These are phyloP conservation scores for Erysimum cheiri DNA, from an alignment of 441 rosid genomes.

Conservation along the genomic window DNA sequence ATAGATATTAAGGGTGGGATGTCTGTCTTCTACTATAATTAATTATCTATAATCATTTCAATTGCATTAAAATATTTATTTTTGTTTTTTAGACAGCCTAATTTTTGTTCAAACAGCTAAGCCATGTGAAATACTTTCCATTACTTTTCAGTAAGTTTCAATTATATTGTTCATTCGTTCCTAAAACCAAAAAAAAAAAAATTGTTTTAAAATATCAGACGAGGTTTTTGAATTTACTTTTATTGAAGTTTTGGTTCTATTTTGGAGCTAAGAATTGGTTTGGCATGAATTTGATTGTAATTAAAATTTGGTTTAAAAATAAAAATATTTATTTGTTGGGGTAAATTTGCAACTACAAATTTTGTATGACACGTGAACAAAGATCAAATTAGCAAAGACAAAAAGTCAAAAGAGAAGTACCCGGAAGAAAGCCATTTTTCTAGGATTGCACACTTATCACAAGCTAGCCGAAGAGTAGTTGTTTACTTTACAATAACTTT, in stretches of 20 bases:
- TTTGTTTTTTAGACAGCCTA: conserved; percentile 29
- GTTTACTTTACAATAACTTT: too few species aligned
- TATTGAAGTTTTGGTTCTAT: background rate
- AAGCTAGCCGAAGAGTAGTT: too few species aligned
- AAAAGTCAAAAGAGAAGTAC: too few species aligned
- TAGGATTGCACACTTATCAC: too few species aligned
- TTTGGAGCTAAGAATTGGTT: background rate
- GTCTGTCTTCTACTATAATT: conserved; percentile 40
- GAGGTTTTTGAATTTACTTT: background rate
- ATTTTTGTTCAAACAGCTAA: conserved; percentile 29
- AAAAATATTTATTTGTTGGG: too few species aligned
- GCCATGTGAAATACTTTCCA: conserved; percentile 40
- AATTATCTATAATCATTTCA: conserved; percentile 19
- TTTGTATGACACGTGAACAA: too few species aligned
- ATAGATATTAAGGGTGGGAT: conserved; percentile 40
- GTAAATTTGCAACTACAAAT: too few species aligned
- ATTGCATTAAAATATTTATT: background rate
- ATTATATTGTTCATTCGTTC: conserved; percentile 24
- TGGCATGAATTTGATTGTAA: background rate
- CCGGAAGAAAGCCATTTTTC: too few species aligned
- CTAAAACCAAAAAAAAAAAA: background rate
- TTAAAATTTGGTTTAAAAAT: background rate
- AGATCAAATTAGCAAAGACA: too few species aligned
- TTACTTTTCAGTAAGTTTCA: conserved; percentile 5
- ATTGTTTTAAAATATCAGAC: background rate